Base-by-base conservation (phyloP, 2,329 filamentous ascomycete species). In the Trichoderma guizhouense region DNA sequence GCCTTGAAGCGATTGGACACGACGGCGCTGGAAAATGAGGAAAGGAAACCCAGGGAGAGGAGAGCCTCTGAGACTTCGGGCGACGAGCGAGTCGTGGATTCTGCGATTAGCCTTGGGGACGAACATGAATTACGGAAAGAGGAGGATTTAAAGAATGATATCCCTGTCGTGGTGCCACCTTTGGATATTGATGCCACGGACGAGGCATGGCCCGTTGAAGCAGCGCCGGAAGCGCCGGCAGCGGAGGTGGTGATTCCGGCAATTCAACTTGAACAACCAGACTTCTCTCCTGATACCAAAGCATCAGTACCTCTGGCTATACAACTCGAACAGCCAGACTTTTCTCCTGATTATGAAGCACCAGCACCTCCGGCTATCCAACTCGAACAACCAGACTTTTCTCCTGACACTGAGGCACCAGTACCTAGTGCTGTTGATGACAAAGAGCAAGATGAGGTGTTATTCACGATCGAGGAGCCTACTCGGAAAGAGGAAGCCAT, bases 401-500 rank as follows among this genome's bases (percentile, higher is more conserved):
- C 28, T 32, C 63, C 7, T 8, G 53, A 18, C 5, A 12, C 34
- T 14, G 70, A 51, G 14, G 24, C 11, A 3, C 30, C 57, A 14
- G 57, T 55, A 7, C 24, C 30, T 18, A 18, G 36, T 32, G 34
- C 26, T 32, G 34, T 34, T 1, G 24, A 64, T 61, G 60, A 32
- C 8, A 14, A 39, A 34, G 60, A 47, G 62, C 34, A 61, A 57
- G n/a, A 70, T 4, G 74, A 76, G 43, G 77, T 83, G 66, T 74
- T 76, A 0, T 85, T 84, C 8, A 87, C 85, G 73, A 85, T 88
- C 3, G 84, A 86, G 69, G 83, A 84, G 62, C 78, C 88, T 28
- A 86, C 87, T 36, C 82, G 82, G 26, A 83, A 85, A 79, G 87
- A 83, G 63, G 86, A 89, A 72, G 84, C 82, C 3, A 80, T 87